Percentiles rank a stretch among this genome's conserved stretches.
These are phyloP conservation scores for Penicillium sp. DNA, from an alignment of 2,329 filamentous ascomycete genomes.

Conservation along the genomic window DNA sequence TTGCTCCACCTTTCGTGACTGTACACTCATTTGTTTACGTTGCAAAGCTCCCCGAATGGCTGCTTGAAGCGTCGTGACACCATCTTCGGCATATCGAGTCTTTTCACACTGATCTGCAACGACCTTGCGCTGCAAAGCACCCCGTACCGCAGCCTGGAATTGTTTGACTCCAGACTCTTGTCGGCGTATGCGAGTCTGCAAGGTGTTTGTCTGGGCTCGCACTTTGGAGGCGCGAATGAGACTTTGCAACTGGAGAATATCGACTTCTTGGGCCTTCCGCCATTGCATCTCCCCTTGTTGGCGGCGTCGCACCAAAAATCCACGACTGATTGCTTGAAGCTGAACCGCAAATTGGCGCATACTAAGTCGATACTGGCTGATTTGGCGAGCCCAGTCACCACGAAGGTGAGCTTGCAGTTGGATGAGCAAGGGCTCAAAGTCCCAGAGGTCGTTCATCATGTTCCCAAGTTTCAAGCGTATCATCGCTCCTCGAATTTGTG, in stretches of 20 bases:
- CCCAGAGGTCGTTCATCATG: slow-evolving; percentile 87
- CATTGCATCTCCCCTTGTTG: slow-evolving; percentile 63
- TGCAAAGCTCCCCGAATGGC: slow-evolving; percentile 65
- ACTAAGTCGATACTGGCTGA: slow-evolving; percentile 74
- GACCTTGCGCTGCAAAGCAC: slow-evolving; percentile 43
- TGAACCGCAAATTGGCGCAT: slow-evolving; percentile 78
- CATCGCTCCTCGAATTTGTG: slow-evolving; percentile 78
- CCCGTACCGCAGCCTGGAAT: slow-evolving; percentile 57
- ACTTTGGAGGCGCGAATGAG: slow-evolving; percentile 61
- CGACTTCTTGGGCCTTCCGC: slow-evolving; percentile 69
- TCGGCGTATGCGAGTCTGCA: slow-evolving; percentile 40
- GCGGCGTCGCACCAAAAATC: slow-evolving; percentile 67
- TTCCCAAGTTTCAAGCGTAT: slow-evolving; percentile 72
- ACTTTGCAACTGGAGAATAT: slow-evolving; percentile 78
- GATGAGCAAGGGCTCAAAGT: slow-evolving; percentile 71
- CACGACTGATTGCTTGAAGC: slow-evolving; percentile 76
- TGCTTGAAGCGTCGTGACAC: slow-evolving; percentile 62
- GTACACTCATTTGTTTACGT: slow-evolving; percentile 45
- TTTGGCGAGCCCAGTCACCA: slow-evolving; percentile 81
- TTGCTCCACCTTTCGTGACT: slow-evolving; percentile 44
- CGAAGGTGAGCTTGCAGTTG: slow-evolving; percentile 84
- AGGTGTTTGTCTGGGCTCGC: slow-evolving; percentile 42
- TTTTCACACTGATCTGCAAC: slow-evolving; percentile 39
- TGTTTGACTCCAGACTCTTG: slow-evolving; percentile 46
- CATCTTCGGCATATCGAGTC: slow-evolving; percentile 48